Percentiles rank a stretch among this genome's conserved stretches.
phyloP scores from a whole-genome alignment of 257 asterid genomes.

The Przewalskia tangutica region DNA sequence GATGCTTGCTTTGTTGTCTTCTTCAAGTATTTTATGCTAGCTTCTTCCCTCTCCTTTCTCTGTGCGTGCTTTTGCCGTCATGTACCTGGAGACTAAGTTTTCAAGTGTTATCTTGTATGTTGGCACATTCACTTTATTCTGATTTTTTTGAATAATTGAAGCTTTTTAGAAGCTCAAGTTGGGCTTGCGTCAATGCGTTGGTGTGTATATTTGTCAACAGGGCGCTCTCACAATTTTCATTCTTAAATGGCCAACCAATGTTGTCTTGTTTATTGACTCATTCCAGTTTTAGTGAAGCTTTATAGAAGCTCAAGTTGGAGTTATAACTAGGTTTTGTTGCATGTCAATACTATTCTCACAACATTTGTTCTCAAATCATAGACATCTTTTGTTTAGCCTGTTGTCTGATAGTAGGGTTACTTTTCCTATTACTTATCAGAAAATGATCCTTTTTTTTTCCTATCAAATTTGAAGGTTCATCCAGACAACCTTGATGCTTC shows the following conservation, averaged over 20 bases:
- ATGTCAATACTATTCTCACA: not conserved
- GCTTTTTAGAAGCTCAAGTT: not conserved
- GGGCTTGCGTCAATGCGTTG: not conserved
- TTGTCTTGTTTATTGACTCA: not conserved
- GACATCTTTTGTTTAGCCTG: not conserved
- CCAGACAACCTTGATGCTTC: conserved; percentile 4
- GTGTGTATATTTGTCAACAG: not conserved
- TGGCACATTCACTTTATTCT: not conserved
- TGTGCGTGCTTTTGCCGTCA: not conserved
- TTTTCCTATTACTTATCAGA: not conserved
- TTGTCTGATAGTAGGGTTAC: not conserved
- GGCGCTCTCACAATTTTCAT: not conserved
- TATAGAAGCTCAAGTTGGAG: not conserved
- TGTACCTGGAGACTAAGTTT: not conserved
- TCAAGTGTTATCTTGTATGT: not conserved
- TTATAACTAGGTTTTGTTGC: not conserved
- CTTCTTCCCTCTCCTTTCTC: not conserved
- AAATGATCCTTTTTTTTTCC: not conserved
- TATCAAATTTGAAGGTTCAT: conserved; percentile 14
- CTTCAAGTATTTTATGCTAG: not conserved
- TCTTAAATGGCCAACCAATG: not conserved
- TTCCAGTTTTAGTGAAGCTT: not conserved
- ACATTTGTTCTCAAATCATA: not conserved
- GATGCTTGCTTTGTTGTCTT: not conserved
- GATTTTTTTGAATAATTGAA: not conserved